A percentile compares a stretch with the other conserved stretches of the same genome.
Conservation (phyloP, 1,139 yeast genomes). For the Blastobotrys malaysiensis region DNA sequence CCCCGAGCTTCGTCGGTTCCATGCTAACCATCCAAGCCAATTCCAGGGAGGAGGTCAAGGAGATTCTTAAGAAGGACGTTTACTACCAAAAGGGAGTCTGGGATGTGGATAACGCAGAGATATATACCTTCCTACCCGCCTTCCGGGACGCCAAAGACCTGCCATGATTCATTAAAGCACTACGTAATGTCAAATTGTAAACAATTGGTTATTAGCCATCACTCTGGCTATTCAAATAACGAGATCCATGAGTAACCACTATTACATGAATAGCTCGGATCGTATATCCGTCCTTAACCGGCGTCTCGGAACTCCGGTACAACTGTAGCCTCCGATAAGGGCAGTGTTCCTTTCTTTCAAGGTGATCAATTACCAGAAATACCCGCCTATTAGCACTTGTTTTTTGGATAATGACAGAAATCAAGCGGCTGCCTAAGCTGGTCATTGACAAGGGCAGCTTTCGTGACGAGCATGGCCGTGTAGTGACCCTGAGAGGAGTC, state of each 20-base stretch:
- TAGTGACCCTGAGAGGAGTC: slow-evolving; percentile 67
- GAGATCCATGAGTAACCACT: too few species aligned
- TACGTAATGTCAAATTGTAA: too few species aligned
- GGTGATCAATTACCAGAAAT: too few species aligned
- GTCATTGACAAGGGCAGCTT: slow-evolving; percentile 45
- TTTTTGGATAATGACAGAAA: background rate
- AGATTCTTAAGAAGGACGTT: slow-evolving; percentile 56
- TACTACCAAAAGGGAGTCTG: slow-evolving; percentile 65
- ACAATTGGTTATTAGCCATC: too few species aligned
- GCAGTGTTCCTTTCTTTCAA: background rate
- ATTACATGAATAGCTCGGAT: too few species aligned
- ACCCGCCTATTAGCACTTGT: too few species aligned
- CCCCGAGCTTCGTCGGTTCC: slow-evolving; percentile 50
- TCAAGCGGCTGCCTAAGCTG: slow-evolving; percentile 9
- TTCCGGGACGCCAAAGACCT: background rate
- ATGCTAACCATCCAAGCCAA: slow-evolving; percentile 59
- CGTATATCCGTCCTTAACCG: background rate
- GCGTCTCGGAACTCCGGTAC: background rate
- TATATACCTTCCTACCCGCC: slow-evolving; percentile 27
- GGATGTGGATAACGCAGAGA: slow-evolving; percentile 62
- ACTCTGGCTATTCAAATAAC: too few species aligned
- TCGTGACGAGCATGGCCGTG: slow-evolving; percentile 55
- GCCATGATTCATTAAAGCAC: too few species aligned
- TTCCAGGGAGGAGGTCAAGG: slow-evolving; percentile 56
- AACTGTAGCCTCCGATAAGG: background rate